Conservation (phyloP, 2,329 filamentous ascomycete genomes). For the Colletotrichum salicis region DNA sequence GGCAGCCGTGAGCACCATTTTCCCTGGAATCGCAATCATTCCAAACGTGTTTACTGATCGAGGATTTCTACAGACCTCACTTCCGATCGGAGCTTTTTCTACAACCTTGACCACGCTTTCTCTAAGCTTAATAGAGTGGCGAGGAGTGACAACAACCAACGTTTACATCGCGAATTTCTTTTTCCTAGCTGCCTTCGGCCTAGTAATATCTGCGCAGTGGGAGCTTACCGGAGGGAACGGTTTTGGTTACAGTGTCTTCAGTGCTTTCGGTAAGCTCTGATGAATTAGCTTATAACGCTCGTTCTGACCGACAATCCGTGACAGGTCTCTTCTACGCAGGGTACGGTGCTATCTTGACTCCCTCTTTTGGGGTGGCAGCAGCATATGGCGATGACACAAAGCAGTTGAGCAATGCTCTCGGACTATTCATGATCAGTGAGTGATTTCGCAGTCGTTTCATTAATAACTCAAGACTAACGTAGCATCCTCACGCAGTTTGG, state of each 20-base stretch:
- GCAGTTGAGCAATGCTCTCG: slow-evolving; percentile 42
- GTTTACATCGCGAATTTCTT: slow-evolving; percentile 66
- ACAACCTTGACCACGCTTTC: slow-evolving; percentile 66
- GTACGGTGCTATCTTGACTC: slow-evolving; percentile 41
- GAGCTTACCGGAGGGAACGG: slow-evolving; percentile 63
- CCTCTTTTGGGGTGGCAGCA: slow-evolving; percentile 39
- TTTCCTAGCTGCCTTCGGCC: slow-evolving; percentile 59
- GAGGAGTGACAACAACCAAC: slow-evolving; percentile 60
- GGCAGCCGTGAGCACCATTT: slow-evolving; percentile 14
- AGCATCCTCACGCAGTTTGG: slow-evolving; percentile 37
- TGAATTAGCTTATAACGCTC: neutral
- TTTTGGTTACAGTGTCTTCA: slow-evolving; percentile 64
- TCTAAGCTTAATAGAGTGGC: slow-evolving; percentile 64
- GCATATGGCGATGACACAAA: slow-evolving; percentile 40
- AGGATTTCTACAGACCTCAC: slow-evolving; percentile 49
- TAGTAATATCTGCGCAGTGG: slow-evolving; percentile 67
- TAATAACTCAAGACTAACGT: neutral
- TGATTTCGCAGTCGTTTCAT: neutral
- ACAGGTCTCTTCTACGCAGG: slow-evolving; percentile 41
- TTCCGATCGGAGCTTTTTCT: slow-evolving; percentile 63
- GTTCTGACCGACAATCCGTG: neutral
- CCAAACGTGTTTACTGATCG: neutral
- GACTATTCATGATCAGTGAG: slow-evolving; percentile 41
- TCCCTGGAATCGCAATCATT: neutral
- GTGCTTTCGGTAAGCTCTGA: slow-evolving; percentile 57